These are phyloP conservation scores for Phytophthora litchii DNA, from an alignment of 352 stramenopile genomes.

Conservation along the genomic window DNA sequence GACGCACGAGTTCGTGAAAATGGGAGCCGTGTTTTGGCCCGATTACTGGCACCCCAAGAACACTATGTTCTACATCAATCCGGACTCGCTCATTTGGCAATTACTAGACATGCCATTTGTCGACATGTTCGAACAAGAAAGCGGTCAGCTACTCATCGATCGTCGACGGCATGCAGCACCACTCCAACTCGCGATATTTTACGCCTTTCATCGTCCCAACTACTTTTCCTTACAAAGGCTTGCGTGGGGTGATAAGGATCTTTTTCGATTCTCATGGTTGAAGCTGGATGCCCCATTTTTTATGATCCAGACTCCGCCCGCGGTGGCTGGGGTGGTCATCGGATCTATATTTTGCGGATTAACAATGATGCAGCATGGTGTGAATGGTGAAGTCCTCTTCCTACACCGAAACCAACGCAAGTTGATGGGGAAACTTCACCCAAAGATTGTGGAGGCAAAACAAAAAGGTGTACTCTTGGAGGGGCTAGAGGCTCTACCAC, in stretches of 20 bases:
- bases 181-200: conserved; percentile 58
- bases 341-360: conserved; percentile 55
- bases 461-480: not conserved
- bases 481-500: not conserved
- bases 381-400: conserved; percentile 50
- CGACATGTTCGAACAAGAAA: conserved; percentile 81
- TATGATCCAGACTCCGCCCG: conserved; percentile 54
- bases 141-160: conserved; percentile 65
- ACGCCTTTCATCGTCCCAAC: conserved; percentile 54
- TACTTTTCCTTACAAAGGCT: conserved; percentile 54
- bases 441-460: conserved; percentile 7
- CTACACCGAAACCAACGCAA: conserved; percentile 73
- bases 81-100: conserved; percentile 60
- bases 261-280: conserved; percentile 75
- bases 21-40: conserved; percentile 68
- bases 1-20: conserved; percentile 40
- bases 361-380: conserved; percentile 72
- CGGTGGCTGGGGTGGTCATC: conserved; percentile 35
- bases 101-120: conserved; percentile 56
- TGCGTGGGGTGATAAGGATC: conserved; percentile 71
- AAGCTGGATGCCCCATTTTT: conserved; percentile 58
- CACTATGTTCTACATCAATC: conserved; percentile 67
- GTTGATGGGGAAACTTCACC: conserved; percentile 37
- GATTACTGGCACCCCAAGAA: conserved; percentile 68
- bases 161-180: conserved; percentile 32